Evolutionary conservation across 2,329 filamentous ascomycete species (phyloP).

Genomic region (Alternaria triticina): DNA sequence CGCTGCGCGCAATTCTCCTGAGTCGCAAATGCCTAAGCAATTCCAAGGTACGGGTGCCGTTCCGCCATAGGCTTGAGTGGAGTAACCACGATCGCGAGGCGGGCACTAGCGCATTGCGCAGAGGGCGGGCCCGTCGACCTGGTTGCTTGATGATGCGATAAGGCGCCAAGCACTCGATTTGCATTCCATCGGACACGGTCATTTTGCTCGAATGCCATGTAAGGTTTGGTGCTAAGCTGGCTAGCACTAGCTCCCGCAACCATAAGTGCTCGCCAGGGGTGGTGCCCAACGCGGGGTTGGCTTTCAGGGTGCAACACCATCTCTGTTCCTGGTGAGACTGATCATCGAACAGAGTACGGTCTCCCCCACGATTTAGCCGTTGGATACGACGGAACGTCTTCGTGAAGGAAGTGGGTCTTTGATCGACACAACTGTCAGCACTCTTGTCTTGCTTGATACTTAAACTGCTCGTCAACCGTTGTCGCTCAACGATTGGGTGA

Average conservation of each 20-base stretch:
- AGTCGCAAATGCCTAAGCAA: neutral
- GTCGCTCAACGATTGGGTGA: no score
- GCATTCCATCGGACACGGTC: neutral
- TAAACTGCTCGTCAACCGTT: neutral
- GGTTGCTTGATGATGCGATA: neutral
- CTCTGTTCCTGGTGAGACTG: neutral
- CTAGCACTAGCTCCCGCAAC: neutral
- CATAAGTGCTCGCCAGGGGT: neutral
- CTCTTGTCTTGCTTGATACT: neutral
- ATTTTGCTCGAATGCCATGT: neutral
- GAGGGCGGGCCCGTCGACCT: neutral
- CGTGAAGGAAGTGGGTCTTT: neutral
- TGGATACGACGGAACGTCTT: neutral
- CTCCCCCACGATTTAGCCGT: neutral
- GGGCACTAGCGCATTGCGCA: neutral
- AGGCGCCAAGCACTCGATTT: neutral
- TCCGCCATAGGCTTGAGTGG: neutral
- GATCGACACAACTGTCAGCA: fast-evolving
- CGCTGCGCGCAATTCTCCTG: neutral
- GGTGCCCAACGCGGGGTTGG: neutral
- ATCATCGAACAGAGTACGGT: neutral
- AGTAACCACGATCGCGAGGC: neutral
- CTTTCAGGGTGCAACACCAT: neutral
- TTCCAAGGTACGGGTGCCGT: neutral
- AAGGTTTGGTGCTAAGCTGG: neutral